Base-by-base conservation (phyloP, 805 yeast species). In the Hanseniaspora thailandica region DNA sequence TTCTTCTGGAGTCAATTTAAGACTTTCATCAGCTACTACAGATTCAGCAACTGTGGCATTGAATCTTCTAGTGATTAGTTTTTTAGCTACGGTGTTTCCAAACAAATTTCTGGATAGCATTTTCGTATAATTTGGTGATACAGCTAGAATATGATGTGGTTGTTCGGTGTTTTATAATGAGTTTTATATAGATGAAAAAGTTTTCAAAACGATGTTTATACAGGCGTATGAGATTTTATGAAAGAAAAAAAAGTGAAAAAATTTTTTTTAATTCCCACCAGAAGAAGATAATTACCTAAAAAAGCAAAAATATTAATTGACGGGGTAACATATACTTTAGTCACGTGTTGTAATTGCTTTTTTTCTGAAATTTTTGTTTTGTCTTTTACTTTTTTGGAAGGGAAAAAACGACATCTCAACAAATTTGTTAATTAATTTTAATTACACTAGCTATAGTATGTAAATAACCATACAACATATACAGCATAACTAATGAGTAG, bases 401-500 rank as follows among this genome's bases (percentile, higher is more conserved):
- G 12, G 33, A 30, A 13, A 10, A 30, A n/a, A n/a, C n/a, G n/a
- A n/a, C n/a, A n/a, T n/a, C n/a, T n/a, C n/a, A n/a, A n/a, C n/a
- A n/a, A n/a, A n/a, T n/a, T n/a, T n/a, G n/a, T n/a, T n/a, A n/a
- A n/a, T n/a, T n/a, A n/a, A n/a, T n/a, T n/a, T n/a, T n/a, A n/a
- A n/a, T n/a, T n/a, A n/a, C n/a, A n/a, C n/a, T n/a, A n/a, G n/a
- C n/a, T n/a, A n/a, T n/a, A n/a, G n/a, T n/a, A n/a, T n/a, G n/a
- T n/a, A 8, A 12, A 47, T 17, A 17, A 35, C 6, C 26, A 22
- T 23, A 12, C 35, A 31, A 22, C 7, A 13, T 2, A 15, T 7
- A n/a, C n/a, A 35, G 15, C 15, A 6, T 49, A 19, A 12, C n/a
- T 3, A 26, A 49, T 45, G 45, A 39, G 69, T 78, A n/a, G 74